These are phyloP conservation scores for Diaporthe amygdali DNA, from an alignment of 2,329 filamentous ascomycete species.

Conservation along the genomic window DNA sequence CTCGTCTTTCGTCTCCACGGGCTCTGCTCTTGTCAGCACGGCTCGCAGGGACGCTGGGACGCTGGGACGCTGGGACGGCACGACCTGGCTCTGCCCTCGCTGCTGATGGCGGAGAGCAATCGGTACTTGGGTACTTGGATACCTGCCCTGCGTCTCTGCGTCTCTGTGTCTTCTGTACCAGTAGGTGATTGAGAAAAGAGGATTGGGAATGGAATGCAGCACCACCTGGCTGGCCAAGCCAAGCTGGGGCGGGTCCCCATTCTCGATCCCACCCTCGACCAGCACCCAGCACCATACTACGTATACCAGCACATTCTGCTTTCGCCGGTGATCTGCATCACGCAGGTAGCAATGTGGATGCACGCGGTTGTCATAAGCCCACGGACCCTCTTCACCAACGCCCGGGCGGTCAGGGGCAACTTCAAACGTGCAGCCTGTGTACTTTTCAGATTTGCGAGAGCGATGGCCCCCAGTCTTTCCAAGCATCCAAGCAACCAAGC, in stretches of 20 bases:
- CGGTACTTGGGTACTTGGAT: background rate
- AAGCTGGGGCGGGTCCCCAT: background rate
- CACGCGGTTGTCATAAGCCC: constrained; percentile 11
- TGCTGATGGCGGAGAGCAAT: background rate
- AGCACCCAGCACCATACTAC: background rate
- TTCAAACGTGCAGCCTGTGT: background rate
- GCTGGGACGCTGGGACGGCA: background rate
- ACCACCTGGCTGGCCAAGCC: background rate
- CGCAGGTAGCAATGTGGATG: background rate
- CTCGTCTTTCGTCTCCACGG: background rate
- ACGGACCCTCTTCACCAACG: constrained; percentile 1
- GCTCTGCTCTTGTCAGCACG: background rate
- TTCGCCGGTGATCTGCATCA: constrained; percentile 1
- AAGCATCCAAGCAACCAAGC: too few relatives aligned
- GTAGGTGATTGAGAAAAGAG: background rate
- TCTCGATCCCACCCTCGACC: background rate
- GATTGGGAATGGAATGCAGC: background rate
- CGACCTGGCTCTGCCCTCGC: too few relatives aligned
- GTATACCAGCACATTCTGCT: background rate
- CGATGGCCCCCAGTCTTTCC: background rate
- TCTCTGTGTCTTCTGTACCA: too few relatives aligned
- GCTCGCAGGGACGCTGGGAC: background rate
- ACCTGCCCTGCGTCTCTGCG: too few relatives aligned
- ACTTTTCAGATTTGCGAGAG: constrained; percentile 13
- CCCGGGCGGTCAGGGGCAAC: constrained; percentile 6